Evolutionary conservation across 1,284 basidiomycete species (phyloP).

Genomic region (Boletellus deceptivus): DNA sequence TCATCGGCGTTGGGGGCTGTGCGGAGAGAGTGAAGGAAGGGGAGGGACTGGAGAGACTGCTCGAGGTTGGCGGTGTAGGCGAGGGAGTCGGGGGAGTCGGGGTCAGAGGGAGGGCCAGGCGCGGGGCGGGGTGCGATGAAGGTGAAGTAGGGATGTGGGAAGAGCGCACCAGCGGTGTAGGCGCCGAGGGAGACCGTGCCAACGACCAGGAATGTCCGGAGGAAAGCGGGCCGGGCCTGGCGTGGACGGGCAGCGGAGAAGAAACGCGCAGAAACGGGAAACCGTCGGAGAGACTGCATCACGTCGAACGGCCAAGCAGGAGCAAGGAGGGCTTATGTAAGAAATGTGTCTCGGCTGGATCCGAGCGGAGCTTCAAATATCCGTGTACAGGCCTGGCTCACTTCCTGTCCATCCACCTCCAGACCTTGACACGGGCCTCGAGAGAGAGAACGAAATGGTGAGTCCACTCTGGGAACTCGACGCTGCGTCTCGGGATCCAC

Average conservation of each 20-base stretch:
- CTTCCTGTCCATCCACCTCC: slow-evolving; percentile 8
- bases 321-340: slow-evolving; percentile 6
- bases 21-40: slow-evolving; percentile 56
- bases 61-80: slow-evolving; percentile 67
- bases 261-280: slow-evolving; percentile 3
- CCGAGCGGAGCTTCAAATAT: slow-evolving; percentile 24
- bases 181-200: slow-evolving; percentile 26
- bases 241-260: slow-evolving; percentile 7
- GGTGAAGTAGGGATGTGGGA: slow-evolving; percentile 58
- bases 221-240: slow-evolving; percentile 1
- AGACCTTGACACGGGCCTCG: slow-evolving; percentile 16
- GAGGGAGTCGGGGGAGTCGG: slow-evolving; percentile 60
- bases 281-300: slow-evolving; percentile 9
- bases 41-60: slow-evolving; percentile 62
- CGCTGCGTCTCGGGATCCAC: slow-evolving; percentile 12
- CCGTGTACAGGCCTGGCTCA: too few species aligned
- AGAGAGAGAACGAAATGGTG: slow-evolving; percentile 23
- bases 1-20: slow-evolving; percentile 45
- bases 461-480: slow-evolving; percentile 16
- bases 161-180: slow-evolving; percentile 59
- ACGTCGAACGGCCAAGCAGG: background rate
- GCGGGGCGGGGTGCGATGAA: slow-evolving; percentile 74
- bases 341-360: slow-evolving; percentile 7
- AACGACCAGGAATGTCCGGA: slow-evolving; percentile 21
- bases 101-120: slow-evolving; percentile 52